Percentiles rank a stretch among this genome's conserved stretches.
Evolutionary conservation across 139 green algal genomes (phyloP).

Genomic region (Chlamydomonas incerta): DNA sequence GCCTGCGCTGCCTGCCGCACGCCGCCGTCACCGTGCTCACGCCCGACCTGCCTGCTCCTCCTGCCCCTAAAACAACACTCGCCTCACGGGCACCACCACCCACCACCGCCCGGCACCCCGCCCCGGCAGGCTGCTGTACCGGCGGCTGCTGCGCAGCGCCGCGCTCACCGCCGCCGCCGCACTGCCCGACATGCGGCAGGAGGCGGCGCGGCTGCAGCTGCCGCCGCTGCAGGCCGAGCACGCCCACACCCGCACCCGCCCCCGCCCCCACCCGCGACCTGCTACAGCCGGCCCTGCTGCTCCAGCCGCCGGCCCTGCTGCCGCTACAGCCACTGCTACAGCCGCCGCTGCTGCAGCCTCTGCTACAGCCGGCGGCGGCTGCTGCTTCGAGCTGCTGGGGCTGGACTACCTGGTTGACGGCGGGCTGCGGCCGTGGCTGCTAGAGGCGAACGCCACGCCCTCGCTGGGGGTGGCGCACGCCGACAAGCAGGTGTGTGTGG

Average conservation of each 20-base stretch:
- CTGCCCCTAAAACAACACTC: too few species aligned
- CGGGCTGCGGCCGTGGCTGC: constrained; percentile 20
- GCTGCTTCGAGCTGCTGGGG: constrained; percentile 61
- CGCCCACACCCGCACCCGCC: too few species aligned
- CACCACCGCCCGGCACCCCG: not conserved
- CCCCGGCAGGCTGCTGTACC: constrained; percentile 14
- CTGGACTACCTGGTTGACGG: constrained; percentile 69
- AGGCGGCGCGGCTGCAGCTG: constrained; percentile 1
- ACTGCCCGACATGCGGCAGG: not conserved
- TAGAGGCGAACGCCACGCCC: constrained; percentile 69
- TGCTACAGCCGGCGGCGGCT: not conserved
- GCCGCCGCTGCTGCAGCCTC: too few species aligned
- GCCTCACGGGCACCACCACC: too few species aligned
- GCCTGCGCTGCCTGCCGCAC: too few species aligned
- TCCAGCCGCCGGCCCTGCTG: too few species aligned
- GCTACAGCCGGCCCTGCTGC: too few species aligned
- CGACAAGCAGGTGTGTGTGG: not conserved
- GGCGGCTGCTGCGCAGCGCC: constrained; percentile 25
- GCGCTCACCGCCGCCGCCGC: constrained; percentile 37
- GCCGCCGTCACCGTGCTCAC: too few species aligned
- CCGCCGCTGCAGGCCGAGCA: not conserved
- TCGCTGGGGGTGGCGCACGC: constrained; percentile 64
- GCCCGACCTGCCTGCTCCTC: too few species aligned
- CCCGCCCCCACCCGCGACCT: too few species aligned
- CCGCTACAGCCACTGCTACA: too few species aligned